Percentiles rank a stretch among this genome's conserved stretches.
These are phyloP conservation scores for Aegilops sharonensis DNA, from an alignment of 176 grass and related monocot genomes.

Conservation along the genomic window DNA sequence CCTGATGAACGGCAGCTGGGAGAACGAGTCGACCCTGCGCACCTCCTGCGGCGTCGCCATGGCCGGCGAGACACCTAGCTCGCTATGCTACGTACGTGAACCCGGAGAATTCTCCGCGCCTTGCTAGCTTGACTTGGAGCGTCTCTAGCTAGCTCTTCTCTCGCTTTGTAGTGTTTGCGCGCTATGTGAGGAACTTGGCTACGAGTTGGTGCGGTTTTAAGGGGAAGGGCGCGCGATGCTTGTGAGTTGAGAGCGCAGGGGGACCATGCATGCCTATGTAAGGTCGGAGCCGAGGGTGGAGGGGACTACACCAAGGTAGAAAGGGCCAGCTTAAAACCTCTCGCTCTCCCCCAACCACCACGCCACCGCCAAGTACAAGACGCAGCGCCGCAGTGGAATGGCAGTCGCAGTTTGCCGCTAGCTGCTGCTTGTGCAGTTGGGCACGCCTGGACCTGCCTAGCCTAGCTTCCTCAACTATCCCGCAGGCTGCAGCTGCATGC, in stretches of 20 bases:
- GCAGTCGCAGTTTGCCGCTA: constrained; percentile 44
- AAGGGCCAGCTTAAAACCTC: constrained; percentile 30
- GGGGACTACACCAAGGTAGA: too few species aligned
- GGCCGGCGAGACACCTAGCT: background rate
- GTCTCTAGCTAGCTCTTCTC: too few species aligned
- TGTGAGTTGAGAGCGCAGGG: background rate
- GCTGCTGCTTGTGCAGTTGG: background rate
- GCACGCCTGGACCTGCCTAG: background rate
- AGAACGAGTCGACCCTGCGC: constrained; percentile 74
- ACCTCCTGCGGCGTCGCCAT: constrained; percentile 65
- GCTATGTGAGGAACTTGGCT: constrained; percentile 36
- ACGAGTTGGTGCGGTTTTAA: constrained; percentile 60
- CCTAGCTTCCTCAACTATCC: background rate
- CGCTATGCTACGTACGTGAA: background rate
- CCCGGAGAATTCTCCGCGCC: background rate
- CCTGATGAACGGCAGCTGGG: constrained; percentile 79
- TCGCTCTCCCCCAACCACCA: background rate
- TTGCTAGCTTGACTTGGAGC: background rate
- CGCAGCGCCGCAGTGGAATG: constrained; percentile 36
- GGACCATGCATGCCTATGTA: too few species aligned
- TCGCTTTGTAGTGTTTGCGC: background rate
- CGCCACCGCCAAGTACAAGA: constrained; percentile 35
- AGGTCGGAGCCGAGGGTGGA: too few species aligned
- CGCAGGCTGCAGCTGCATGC: background rate
- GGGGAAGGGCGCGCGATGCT: constrained; percentile 31